These are phyloP conservation scores for Starmerella floris DNA, from an alignment of 805 yeast species.

Conservation along the genomic window DNA sequence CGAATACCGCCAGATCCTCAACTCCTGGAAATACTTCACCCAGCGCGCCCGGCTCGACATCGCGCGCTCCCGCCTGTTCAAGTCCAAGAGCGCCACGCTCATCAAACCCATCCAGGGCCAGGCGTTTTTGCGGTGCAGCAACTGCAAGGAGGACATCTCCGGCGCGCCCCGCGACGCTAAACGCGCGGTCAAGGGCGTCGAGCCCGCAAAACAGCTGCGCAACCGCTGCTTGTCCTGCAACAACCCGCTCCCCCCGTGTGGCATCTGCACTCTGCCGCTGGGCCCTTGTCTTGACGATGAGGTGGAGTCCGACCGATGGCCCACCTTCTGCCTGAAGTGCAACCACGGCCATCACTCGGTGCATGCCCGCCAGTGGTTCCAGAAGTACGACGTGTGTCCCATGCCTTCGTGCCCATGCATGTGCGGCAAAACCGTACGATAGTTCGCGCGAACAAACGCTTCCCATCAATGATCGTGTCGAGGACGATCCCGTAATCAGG, in stretches of 20 bases:
- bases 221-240: conserved; percentile 71
- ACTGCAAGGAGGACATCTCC: conserved; percentile 49
- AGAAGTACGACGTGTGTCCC: conserved; percentile 76
- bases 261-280: conserved; percentile 68
- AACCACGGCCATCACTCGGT: conserved; percentile 91
- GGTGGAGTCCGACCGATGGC: conserved; percentile 45
- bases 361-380: conserved; percentile 94
- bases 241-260: conserved; percentile 75
- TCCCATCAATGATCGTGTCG: too few species aligned
- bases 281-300: conserved; percentile 34
- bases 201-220: conserved; percentile 5
- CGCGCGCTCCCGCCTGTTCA: conserved; percentile 42
- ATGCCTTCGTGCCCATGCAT: conserved; percentile 84
- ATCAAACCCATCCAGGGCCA: conserved; percentile 33
- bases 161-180: background rate
- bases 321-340: conserved; percentile 79
- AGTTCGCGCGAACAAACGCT: too few species aligned
- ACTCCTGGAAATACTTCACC: conserved; percentile 71
- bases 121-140: conserved; percentile 63
- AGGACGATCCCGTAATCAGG: too few species aligned
- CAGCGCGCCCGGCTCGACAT: conserved; percentile 78
- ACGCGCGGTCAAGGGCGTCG: background rate
- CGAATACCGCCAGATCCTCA: conserved; percentile 50
- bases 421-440: conserved; percentile 31
- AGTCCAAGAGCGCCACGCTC: background rate